Evolutionary conservation across 805 yeast species (phyloP), one percentile per base, ranked within the genome.

Genomic region (Saccharomyces paradoxus): DNA sequence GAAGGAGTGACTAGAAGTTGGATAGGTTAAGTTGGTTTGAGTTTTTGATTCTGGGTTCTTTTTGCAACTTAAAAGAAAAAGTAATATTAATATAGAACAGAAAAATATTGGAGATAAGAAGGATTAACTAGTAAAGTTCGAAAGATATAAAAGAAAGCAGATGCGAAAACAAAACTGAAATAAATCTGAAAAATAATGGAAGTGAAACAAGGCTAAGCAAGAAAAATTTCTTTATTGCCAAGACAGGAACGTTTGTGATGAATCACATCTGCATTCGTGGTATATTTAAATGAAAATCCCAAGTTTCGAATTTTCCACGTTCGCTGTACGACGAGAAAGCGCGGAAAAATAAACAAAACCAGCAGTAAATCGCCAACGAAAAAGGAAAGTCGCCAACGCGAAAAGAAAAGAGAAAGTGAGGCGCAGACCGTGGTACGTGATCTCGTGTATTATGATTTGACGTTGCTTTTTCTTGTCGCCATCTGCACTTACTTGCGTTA

Each of bases 1-100:
- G 47, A 64, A 64, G 60, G 71, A 65, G 51, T 53, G 69, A 63
- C 66, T 60, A 55, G 48, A 50, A 63, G 69, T 64, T 63, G 65
- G 66, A 62, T 55, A 53, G 28, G 30, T 49, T 50, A 28, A 46
- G 27, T 37, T 17, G 12, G 32, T 46, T 47, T 41, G 30, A 32
- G 37, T 49, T 32, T 46, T 31, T 56, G n/a, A 14, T 24, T 28
- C 24, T 29, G 10, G 10, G 26, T 28, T 27, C 26, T 28, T 17
- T 31, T 22, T 29, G 21, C 27, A 37, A 9, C 10, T 17, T 14
- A 41, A 22, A 31, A n/a, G 31, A 21, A 37, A 24, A n/a, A 22
- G 41, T 37, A 28, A 53, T 10, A n/a, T 30, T 30, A 17, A 27
- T 28, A 22, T 46, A 32, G 46, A 17, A 9, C 17, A 37, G 41